phyloP scores from a whole-genome alignment of 2,329 filamentous ascomycete species.

The Lachnellula occidentalis region DNA sequence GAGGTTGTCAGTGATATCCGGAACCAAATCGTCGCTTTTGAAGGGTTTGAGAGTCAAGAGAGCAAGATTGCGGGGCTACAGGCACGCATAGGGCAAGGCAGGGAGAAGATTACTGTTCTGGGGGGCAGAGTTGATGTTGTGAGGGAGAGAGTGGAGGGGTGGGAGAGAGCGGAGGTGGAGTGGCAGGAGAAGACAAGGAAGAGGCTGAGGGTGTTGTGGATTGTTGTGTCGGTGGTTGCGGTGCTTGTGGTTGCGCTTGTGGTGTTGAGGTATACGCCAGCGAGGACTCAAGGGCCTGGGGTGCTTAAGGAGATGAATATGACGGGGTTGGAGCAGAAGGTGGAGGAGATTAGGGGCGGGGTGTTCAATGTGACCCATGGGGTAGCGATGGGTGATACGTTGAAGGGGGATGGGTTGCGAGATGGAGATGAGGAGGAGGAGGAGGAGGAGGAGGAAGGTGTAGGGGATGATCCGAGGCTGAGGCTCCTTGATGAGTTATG shows the following conservation, averaged over 20 bases:
- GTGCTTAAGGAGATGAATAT: constrained; percentile 15
- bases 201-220: constrained; percentile 59
- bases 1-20: constrained; percentile 56
- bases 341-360: constrained; percentile 18
- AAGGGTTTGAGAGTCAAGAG: constrained; percentile 61
- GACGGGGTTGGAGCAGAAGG: constrained; percentile 9
- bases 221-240: constrained; percentile 45
- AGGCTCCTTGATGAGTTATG: constrained; percentile 31
- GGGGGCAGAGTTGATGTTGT: constrained; percentile 60
- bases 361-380: constrained; percentile 4
- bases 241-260: constrained; percentile 43
- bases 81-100: constrained; percentile 53
- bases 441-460: no score
- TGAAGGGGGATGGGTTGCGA: constrained; percentile 14
- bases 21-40: constrained; percentile 47
- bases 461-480: constrained; percentile 27
- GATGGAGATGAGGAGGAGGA: constrained; percentile 11
- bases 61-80: constrained; percentile 57
- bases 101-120: constrained; percentile 53
- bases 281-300: constrained; percentile 5
- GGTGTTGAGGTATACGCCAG: constrained; percentile 28
- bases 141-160: constrained; percentile 57
- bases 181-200: constrained; percentile 63
- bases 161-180: constrained; percentile 61
- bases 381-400: background rate